phyloP scores from a whole-genome alignment of 2,329 filamentous ascomycete species.

The Trichocomaceae sp. region DNA sequence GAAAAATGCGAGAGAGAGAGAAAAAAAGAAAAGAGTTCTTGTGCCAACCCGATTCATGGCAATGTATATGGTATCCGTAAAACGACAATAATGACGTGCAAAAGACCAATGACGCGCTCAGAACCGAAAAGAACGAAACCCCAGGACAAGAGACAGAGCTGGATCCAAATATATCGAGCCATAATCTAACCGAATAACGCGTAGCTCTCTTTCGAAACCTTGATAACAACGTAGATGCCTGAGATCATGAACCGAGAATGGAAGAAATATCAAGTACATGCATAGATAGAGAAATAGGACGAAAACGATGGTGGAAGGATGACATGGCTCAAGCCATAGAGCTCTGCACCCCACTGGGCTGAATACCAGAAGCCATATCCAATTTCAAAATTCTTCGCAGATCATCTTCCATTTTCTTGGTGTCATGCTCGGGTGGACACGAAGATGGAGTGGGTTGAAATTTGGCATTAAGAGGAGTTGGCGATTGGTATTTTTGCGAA shows the following conservation, averaged over 20 bases:
- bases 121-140: slow-evolving; percentile 2
- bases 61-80: slow-evolving; percentile 9
- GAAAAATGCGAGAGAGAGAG: slow-evolving; percentile 6
- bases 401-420: slow-evolving; percentile 44
- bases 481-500: slow-evolving; percentile 19
- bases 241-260: neutral
- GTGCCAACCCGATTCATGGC: slow-evolving; percentile 8
- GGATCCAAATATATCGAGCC: neutral
- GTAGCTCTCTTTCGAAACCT: slow-evolving; percentile 7
- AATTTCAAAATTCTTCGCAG: slow-evolving; percentile 43
- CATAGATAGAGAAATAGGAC: slow-evolving; percentile 1
- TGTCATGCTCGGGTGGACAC: slow-evolving; percentile 27
- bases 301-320: neutral
- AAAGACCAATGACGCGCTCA: slow-evolving; percentile 6
- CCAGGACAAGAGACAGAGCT: neutral
- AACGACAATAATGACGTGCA: slow-evolving; percentile 6
- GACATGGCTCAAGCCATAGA: slow-evolving; percentile 23
- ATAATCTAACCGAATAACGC: slow-evolving; percentile 2
- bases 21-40: neutral
- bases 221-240: slow-evolving; percentile 5
- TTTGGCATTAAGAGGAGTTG: slow-evolving; percentile 19
- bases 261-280: neutral
- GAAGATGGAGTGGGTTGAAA: slow-evolving; percentile 19
- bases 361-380: slow-evolving; percentile 26
- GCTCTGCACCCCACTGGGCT: slow-evolving; percentile 28